phyloP scores from a whole-genome alignment of 176 grass and related monocot genomes.

The Triticum aestivum region IWGSC_CS_RefSeq_v2.1 NC_057797.1:745404970-745405469 shows the following conservation, averaged over 20 bases:
- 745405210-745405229: not conserved
- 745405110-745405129: constrained; percentile 90
- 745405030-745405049: constrained; percentile 90
- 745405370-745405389: not conserved
- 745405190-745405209: not conserved
- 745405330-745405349: not conserved
- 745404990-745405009: constrained; percentile 71
- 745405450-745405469: not conserved
- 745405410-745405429: not conserved
- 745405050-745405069: constrained; percentile 74
- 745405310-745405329: not conserved
- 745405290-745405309: not conserved
- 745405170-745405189: not conserved
- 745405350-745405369: constrained; percentile 4
- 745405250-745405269: not conserved
- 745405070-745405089: constrained; percentile 90
- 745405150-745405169: not conserved
- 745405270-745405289: not conserved
- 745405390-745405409: not conserved
- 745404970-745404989: constrained; percentile 16
- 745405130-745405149: constrained; percentile 32
- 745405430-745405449: not conserved
- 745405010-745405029: constrained; percentile 95
- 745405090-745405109: constrained; percentile 78
- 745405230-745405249: not conserved